phyloP scores from a whole-genome alignment of 345 rosid genomes.

The Aethionema arabicum region DNA sequence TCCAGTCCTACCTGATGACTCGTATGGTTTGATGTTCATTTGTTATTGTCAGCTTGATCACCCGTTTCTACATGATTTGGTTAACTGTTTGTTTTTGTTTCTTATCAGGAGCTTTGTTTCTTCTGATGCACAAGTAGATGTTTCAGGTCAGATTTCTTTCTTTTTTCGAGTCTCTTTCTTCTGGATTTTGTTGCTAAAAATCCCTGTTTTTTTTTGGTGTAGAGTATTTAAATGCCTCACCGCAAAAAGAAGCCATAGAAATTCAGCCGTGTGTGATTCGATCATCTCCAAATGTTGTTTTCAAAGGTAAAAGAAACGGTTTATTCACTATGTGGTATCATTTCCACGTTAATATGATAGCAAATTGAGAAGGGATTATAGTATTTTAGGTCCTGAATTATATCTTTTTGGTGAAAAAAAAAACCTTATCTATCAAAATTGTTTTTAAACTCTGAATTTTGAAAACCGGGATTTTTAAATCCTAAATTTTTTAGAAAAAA shows the following conservation, averaged over 20 bases:
- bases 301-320: conserved; percentile 56
- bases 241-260: conserved; percentile 40
- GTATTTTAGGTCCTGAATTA: too few species aligned
- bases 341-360: background rate
- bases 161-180: conserved; percentile 3
- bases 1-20: conserved; percentile 49
- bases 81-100: conserved; percentile 13
- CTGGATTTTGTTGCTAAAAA: conserved; percentile 1
- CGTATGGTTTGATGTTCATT: conserved; percentile 46
- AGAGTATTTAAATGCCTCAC: conserved; percentile 58
- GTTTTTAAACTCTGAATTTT: too few species aligned
- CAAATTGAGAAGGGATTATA: background rate
- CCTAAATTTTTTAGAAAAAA: too few species aligned
- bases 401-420: too few species aligned
- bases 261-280: conserved; percentile 52
- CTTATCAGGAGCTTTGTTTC: conserved; percentile 52
- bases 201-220: conserved; percentile 23
- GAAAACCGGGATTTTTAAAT: too few species aligned
- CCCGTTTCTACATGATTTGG: conserved; percentile 26
- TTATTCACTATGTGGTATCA: conserved; percentile 3
- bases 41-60: conserved; percentile 23
- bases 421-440: too few species aligned
- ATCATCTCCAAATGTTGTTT: conserved; percentile 59
- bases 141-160: conserved; percentile 47
- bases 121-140: conserved; percentile 55